Conservation (phyloP, 768 basidiomycete genomes). For the Daedalea quercina region DNA sequence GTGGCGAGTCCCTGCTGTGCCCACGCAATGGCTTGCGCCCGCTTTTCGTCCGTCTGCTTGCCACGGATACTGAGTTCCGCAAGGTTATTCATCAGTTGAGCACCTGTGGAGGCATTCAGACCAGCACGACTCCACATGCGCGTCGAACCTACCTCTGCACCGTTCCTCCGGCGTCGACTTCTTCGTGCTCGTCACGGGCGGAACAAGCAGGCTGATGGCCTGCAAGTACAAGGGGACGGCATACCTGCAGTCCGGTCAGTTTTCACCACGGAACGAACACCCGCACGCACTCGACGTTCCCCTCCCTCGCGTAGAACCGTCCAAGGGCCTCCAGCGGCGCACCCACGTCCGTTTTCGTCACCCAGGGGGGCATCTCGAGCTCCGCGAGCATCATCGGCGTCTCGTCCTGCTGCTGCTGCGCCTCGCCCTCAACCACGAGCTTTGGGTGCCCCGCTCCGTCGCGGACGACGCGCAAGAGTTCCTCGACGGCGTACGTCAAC, state of each 20-base stretch:
- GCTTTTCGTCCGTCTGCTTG: slow-evolving; percentile 28
- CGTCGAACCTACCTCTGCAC: slow-evolving; percentile 44
- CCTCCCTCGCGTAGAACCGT: slow-evolving; percentile 48
- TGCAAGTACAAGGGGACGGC: slow-evolving; percentile 62
- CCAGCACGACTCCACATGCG: background rate
- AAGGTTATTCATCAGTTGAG: slow-evolving; percentile 45
- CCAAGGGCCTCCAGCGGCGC: slow-evolving; percentile 66
- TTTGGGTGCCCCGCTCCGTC: slow-evolving; percentile 17
- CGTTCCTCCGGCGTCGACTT: slow-evolving; percentile 36
- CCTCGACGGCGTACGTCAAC: slow-evolving; percentile 38
- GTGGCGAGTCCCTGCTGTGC: slow-evolving; percentile 41
- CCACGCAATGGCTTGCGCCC: slow-evolving; percentile 53
- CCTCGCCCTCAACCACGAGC: slow-evolving; percentile 7
- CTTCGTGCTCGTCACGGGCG: slow-evolving; percentile 23
- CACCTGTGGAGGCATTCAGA: slow-evolving; percentile 22
- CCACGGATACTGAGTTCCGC: slow-evolving; percentile 34
- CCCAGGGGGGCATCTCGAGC: slow-evolving; percentile 56
- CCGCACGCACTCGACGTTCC: slow-evolving; percentile 51
- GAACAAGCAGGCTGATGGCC: slow-evolving; percentile 55
- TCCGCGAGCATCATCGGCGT: slow-evolving; percentile 27
- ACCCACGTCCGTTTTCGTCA: slow-evolving; percentile 49
- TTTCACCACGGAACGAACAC: background rate
- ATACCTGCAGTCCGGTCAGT: slow-evolving; percentile 32
- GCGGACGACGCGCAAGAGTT: slow-evolving; percentile 32
- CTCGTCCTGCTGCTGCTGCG: slow-evolving; percentile 4